Percentiles rank a stretch among this genome's conserved stretches.
Evolutionary conservation across 306 rosid species (phyloP).

Genomic region (Pterocarpus santalinus): DNA sequence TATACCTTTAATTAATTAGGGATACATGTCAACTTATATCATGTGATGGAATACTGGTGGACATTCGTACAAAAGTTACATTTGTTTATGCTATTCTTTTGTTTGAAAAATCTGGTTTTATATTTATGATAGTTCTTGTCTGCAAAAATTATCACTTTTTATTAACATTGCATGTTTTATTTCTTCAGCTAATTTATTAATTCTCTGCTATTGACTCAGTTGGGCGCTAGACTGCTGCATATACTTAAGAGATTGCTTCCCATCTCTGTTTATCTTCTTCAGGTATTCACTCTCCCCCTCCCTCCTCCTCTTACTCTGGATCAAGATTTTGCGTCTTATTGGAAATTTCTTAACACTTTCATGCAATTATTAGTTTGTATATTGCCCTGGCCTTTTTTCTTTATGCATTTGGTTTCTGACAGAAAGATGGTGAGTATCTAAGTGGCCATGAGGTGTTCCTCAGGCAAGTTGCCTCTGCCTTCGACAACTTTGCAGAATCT

Average conservation of each 20-base stretch:
- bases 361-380: too few species aligned
- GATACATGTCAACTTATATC: constrained; percentile 3
- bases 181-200: constrained; percentile 41
- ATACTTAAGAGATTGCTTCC: constrained; percentile 97
- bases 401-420: constrained; percentile 49
- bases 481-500: constrained; percentile 90
- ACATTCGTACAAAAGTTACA: too few species aligned
- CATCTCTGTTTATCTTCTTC: constrained; percentile 90
- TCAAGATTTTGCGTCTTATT: too few species aligned
- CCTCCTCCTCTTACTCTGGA: too few species aligned
- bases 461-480: constrained; percentile 90
- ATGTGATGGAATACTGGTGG: neutral
- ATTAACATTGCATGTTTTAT: too few species aligned
- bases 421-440: constrained; percentile 96
- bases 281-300: constrained; percentile 55
- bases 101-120: too few species aligned
- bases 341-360: too few species aligned
- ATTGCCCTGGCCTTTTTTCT: neutral
- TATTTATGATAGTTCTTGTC: too few species aligned
- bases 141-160: too few species aligned
- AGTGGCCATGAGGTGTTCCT: constrained; percentile 96
- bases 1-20: neutral
- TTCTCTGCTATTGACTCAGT: constrained; percentile 62
- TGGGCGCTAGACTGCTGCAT: constrained; percentile 90
- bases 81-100: too few species aligned